Evolutionary conservation across 371 early-diverging fungal species (phyloP), one percentile per base, ranked within the genome.

Genomic region (Thermomucor indicae-seudaticae): DNA sequence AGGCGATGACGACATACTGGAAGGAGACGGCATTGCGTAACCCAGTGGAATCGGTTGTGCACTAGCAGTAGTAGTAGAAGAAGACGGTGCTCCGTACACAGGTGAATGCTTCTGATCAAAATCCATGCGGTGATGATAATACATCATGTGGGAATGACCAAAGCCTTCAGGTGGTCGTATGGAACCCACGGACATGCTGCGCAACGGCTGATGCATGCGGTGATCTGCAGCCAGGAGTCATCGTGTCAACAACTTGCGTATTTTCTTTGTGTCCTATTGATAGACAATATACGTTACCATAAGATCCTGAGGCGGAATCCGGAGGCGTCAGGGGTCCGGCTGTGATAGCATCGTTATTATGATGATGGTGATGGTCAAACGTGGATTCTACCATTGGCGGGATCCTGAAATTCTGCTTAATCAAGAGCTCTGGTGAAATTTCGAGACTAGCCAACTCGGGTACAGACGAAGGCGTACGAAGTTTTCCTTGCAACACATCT

Each of bases 381-480:
- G 68, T 27, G 34, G 68, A 68, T 30, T 75, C 75, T 16, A 79
- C 70, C 50, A 72, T 57, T 20, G 78, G 79, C 35, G 81, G 81
- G 50, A 81, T 79, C 19, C 81, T 63, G 54, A 81, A 81, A 62
- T 81, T 81, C 45, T 81, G 81, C 44, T 81, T 79, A 49, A 76
- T 64, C 6, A 81, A 45, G 43, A 81, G 64, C 30, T 81, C 81
- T 27, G 79, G 77, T 19, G 77, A 78, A 39, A 81, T 81, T 54
- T 81, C 81, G 16, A 81, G 67, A 35, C 70, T 55, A 10, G 77
- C 79, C 2, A 81, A 50, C 44, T 79, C 81, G 24, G 81, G 73
- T 4, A 79, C 72, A 19, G 78, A 76, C 6, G 81, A 78, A 8
- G 84, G 82, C 6, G 80, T 82, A 16, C 81, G 72, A 32, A 84